Conservation (phyloP, 2,329 filamentous ascomycete genomes). For the Fusarium sp. region DNA sequence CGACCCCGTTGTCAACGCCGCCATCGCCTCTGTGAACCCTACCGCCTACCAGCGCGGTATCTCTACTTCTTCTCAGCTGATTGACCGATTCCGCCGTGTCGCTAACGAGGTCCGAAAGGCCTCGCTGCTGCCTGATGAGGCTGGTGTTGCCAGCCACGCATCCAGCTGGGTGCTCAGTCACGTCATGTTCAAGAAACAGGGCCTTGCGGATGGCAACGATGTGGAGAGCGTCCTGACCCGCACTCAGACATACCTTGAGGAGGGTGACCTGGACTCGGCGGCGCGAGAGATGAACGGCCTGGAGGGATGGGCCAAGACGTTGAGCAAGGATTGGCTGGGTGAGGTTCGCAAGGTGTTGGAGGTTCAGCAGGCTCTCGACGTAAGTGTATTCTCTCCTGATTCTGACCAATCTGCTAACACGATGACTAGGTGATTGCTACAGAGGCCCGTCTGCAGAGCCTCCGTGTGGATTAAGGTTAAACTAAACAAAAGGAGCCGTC, state of each 20-base stretch:
- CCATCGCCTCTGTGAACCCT: slow-evolving; percentile 96
- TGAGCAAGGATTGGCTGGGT: slow-evolving; percentile 92
- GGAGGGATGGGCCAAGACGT: slow-evolving; percentile 92
- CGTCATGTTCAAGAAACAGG: slow-evolving; percentile 95
- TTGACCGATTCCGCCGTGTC: slow-evolving; percentile 96
- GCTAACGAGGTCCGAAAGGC: slow-evolving; percentile 95
- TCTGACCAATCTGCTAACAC: slow-evolving; percentile 29
- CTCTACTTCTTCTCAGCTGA: slow-evolving; percentile 83
- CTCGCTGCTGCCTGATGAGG: slow-evolving; percentile 89
- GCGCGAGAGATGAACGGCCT: slow-evolving; percentile 95
- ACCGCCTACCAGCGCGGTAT: slow-evolving; percentile 93
- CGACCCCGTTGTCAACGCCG: slow-evolving; percentile 88
- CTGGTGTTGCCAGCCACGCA: slow-evolving; percentile 93
- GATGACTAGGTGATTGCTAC: slow-evolving; percentile 80
- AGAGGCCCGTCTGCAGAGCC: slow-evolving; percentile 88
- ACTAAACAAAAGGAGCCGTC: slow-evolving; percentile 46
- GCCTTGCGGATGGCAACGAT: slow-evolving; percentile 84
- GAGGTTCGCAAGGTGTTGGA: slow-evolving; percentile 94
- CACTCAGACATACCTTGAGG: slow-evolving; percentile 90
- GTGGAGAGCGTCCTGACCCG: slow-evolving; percentile 93
- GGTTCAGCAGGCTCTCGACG: slow-evolving; percentile 95
- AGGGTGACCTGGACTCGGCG: slow-evolving; percentile 91
- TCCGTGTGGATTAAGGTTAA: slow-evolving; percentile 76
- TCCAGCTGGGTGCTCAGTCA: slow-evolving; percentile 92
- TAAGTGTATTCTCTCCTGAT: slow-evolving; percentile 61